phyloP scores from a whole-genome alignment of 352 stramenopile species.

The Globisporangium uncinulatum region DNA sequence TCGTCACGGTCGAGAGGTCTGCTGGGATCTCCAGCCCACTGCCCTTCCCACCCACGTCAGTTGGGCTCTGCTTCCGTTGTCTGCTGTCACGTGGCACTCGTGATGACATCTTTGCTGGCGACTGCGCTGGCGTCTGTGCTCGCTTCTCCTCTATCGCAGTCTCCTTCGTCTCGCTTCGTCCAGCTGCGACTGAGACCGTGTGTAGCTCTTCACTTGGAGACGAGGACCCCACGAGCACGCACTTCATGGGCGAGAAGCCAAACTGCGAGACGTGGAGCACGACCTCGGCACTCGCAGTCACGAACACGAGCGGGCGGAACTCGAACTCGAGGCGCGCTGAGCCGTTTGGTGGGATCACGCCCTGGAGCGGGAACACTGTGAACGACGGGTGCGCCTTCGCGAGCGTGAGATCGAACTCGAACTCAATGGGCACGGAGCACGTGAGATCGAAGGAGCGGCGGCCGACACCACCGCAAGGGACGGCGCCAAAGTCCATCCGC shows the following conservation, averaged over 20 bases:
- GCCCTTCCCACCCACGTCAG: conserved; percentile 26
- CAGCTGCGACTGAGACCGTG: neutral
- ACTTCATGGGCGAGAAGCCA: conserved; percentile 61
- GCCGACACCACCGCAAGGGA: conserved; percentile 41
- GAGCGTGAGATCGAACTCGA: conserved; percentile 80
- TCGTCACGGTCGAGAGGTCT: conserved; percentile 45
- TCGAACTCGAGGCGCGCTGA: conserved; percentile 60
- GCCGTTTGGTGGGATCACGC: conserved; percentile 68
- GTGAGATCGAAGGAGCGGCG: conserved; percentile 36
- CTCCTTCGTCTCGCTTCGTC: neutral
- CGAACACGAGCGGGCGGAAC: conserved; percentile 59
- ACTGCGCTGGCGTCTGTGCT: neutral
- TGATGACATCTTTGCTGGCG: neutral
- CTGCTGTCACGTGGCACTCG: neutral
- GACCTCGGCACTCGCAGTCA: conserved; percentile 62
- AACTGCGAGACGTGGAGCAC: conserved; percentile 75
- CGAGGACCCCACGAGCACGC: conserved; percentile 56
- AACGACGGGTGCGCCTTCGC: conserved; percentile 69
- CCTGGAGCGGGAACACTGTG: conserved; percentile 58
- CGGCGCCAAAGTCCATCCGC: conserved; percentile 79
- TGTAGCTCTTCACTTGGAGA: conserved; percentile 17
- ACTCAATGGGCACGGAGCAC: conserved; percentile 84
- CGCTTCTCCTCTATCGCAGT: neutral
- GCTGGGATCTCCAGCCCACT: conserved; percentile 63
- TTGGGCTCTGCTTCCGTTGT: neutral